Percentiles rank a stretch among this genome's conserved stretches.
Evolutionary conservation across 2,329 filamentous ascomycete genomes (phyloP).

Genomic region (Fusarium nygamai): DNA sequence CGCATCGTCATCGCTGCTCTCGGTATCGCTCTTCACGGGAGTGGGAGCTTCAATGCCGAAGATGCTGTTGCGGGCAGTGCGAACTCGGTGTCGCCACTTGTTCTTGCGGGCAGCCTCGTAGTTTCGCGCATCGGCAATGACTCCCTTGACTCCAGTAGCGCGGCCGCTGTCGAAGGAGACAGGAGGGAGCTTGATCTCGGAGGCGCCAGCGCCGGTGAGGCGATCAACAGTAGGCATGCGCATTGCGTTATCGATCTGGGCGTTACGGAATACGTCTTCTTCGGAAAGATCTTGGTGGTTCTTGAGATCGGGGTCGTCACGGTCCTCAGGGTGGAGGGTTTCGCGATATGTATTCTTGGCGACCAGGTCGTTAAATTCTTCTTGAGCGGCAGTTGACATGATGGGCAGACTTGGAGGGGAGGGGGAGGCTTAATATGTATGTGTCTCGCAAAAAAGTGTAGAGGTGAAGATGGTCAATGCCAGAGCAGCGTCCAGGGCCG

Average conservation of each 20-base stretch:
- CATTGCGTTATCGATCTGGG: slow-evolving; percentile 71
- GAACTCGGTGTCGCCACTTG: slow-evolving; percentile 64
- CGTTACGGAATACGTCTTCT: slow-evolving; percentile 63
- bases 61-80: slow-evolving; percentile 64
- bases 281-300: slow-evolving; percentile 65
- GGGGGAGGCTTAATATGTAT: slow-evolving; percentile 41
- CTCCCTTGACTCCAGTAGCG: slow-evolving; percentile 85
- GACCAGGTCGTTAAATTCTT: slow-evolving; percentile 73
- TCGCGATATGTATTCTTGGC: slow-evolving; percentile 62
- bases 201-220: slow-evolving; percentile 54
- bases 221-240: slow-evolving; percentile 64
- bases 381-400: slow-evolving; percentile 71
- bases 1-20: slow-evolving; percentile 58
- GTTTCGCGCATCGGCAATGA: slow-evolving; percentile 84
- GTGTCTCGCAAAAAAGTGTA: slow-evolving; percentile 30
- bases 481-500: slow-evolving; percentile 26
- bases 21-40: slow-evolving; percentile 53
- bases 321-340: slow-evolving; percentile 67
- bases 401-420: slow-evolving; percentile 43
- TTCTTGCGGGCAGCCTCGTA: slow-evolving; percentile 74
- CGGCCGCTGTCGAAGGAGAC: slow-evolving; percentile 72
- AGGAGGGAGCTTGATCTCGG: slow-evolving; percentile 68
- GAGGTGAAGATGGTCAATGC: slow-evolving; percentile 34
- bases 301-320: slow-evolving; percentile 58
- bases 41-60: slow-evolving; percentile 56